Base-by-base conservation (phyloP, 768 basidiomycete genomes). In the Tephrocybe sp. region DNA sequence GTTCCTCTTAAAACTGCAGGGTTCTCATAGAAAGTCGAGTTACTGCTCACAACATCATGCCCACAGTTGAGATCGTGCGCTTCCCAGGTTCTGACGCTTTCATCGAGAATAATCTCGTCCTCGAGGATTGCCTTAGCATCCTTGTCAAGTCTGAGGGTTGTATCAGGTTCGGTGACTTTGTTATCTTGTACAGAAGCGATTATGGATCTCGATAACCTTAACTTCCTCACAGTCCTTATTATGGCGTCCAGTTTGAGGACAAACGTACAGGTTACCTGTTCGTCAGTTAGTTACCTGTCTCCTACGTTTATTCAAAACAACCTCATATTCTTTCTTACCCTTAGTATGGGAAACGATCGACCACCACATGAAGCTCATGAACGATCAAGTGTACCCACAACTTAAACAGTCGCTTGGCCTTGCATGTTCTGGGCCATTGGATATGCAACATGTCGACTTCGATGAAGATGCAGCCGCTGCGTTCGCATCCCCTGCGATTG, bases 161-260 rank as follows among this genome's bases (percentile, higher is more conserved):
- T n/a, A 58, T 52, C 7, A 54, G 47, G 56, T 54, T 42, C 16
- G 50, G n/a, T n/a, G n/a, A n/a, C n/a, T n/a, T 32, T 2, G 16
- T 36, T 8, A 19, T 1, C 8, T 23, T 16, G 16, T 34, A 31
- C 20, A 23, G 31, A 5, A 19, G 20, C 10, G 20, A 38, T 39
- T 31, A 13, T 34, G 19, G 12, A 16, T 39, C 19, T 14, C 14
- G 39, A 14, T 26, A 1, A 34, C 17, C 12, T n/a, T 30, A 6
- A 43, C 7, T 26, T 26, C 26, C 26, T 35, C 23, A n/a, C n/a
- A 54, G 56, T 16, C 16, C 35, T 10, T 39, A 54, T 47, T 58
- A 58, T 30, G 56, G 56, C 7, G 26, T 54, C 14, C 53, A 58
- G 40, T 20, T 19, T 22, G 53, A 58, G 45, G 53, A 58, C 17